Evolutionary conservation across 495 filamentous ascomycete genomes (phyloP), one percentile per base, ranked within the genome.

Genomic region (Aspergillus mulundensis): DNA sequence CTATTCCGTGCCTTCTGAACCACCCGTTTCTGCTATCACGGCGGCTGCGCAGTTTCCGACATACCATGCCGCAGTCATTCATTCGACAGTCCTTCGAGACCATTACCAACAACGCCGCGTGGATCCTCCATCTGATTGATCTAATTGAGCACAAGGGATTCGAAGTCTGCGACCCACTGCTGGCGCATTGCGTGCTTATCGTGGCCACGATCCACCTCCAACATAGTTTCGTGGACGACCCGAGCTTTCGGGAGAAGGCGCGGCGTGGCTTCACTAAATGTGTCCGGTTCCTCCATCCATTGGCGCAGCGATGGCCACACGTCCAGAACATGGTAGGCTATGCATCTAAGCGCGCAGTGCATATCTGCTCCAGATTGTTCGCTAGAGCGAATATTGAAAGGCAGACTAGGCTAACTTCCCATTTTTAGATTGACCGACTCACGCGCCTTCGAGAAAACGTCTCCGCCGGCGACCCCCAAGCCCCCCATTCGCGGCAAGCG

Each of bases 11-110:
- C 52, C 45, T 78, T 1, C 56, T 76, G 12, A 76, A 76, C 42
- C 75, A 78, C 50, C 73, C 75, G 1, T 70, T 78, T 38, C 61
- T 78, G 8, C 56, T 78, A 7, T 75, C 72, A 8, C 63, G 76
- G 50, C 64, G 75, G 15, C 61, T 78, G 15, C 60, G 70, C 21
- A 76, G 69, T 16, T 73, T 75, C 48, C 65, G 69, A 40, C 59
- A 70, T 25, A 72, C 72, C 2, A 69, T 72, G 67, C 69, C 69
- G 5, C 69, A 70, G 50, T 67, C 67, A 1, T 72, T 72, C 21
- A 59, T 72, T 11, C 69, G 67, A 7, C 68, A 67, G 43, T 72
- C 69, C 0, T 72, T 72, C 32, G 69, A 72, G 50, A 65, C 66
- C 44, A 60, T 72, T 18, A 70, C 67, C 2, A 49, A 69, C 15